Evolutionary conservation across 1,139 yeast genomes (phyloP), one percentile per base, ranked within the genome.

Genomic region (Scheffersomyces illinoinensis): DNA sequence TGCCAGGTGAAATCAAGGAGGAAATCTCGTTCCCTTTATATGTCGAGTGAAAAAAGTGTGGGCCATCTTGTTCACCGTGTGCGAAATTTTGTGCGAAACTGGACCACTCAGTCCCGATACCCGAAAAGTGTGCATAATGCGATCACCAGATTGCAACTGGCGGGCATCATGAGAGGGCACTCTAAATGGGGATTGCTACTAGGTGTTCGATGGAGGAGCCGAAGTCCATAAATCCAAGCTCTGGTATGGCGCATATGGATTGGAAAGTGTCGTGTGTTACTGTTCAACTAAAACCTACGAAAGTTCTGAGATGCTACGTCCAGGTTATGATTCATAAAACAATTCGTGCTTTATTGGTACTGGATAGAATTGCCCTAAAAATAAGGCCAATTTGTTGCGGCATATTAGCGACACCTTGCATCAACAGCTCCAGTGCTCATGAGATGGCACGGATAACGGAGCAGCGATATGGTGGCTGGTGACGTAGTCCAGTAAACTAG

Each of bases 21-120:
- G 56, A 53, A 54, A 48, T 48, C 51, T 12, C 17, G 51, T 21
- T 20, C n/a, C 24, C 51, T 48, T 48, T 48, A 48, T 48, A 48
- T 48, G 51, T 48, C 51, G 51, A 48, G 51, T 48, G 51, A 48
- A 48, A 48, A 48, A 48, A 48, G 24, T 48, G 51, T 48, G 51
- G 51, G 24, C 51, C 17, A 33, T 33, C 43, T 33, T 33, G 43
- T 33, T 33, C 43, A 33, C 43, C 43, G 43, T 49, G 51, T 49
- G 21, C 51, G 21, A 23, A 23, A 49, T 50, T 54, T 39, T 52
- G 55, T 58, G 57, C 39, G 47, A 47, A 21, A n/a, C 63, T 62
- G 65, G 65, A 61, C 65, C 62, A 62, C 65, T 60, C 61, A 56
- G 57, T 60, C 63, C 65, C 65, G 65, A 56, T 56, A 26, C 48